Evolutionary conservation across 202 grass and related monocot species (phyloP).

Genomic region (Carex arenaria): DNA sequence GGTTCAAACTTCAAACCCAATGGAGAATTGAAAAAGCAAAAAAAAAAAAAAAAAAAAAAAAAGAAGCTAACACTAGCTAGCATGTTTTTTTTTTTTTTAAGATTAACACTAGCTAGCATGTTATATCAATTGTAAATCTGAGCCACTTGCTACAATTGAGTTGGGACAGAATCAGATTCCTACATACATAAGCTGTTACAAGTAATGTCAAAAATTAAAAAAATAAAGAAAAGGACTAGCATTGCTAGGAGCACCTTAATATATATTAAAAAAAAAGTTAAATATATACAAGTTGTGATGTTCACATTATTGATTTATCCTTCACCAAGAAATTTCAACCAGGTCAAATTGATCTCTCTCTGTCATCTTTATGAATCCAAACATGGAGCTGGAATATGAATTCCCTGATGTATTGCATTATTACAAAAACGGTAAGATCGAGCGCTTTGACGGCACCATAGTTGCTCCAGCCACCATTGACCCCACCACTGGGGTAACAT

Average conservation of each 20-base stretch:
- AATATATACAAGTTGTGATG: not conserved
- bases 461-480: conserved; percentile 43
- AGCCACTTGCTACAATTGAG: not conserved
- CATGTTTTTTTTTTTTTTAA: no score
- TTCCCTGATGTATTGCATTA: conserved; percentile 30
- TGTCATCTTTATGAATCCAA: conserved; percentile 9
- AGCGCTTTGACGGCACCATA: conserved; percentile 63
- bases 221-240: not conserved
- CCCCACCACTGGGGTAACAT: conserved; percentile 37
- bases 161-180: conserved; percentile 12
- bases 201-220: not conserved
- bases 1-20: not conserved
- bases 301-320: not conserved
- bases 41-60: no score
- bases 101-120: not conserved
- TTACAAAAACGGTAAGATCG: conserved; percentile 59
- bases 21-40: not conserved
- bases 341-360: not conserved
- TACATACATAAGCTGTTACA: not conserved
- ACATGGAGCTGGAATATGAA: conserved; percentile 45
- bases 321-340: not conserved
- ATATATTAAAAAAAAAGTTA: not conserved
- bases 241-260: not conserved
- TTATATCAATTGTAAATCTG: not conserved
- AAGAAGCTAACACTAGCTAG: not conserved